Base-by-base conservation (phyloP, 768 basidiomycete species). In the Chalciporus pseudorubinellus region DNA sequence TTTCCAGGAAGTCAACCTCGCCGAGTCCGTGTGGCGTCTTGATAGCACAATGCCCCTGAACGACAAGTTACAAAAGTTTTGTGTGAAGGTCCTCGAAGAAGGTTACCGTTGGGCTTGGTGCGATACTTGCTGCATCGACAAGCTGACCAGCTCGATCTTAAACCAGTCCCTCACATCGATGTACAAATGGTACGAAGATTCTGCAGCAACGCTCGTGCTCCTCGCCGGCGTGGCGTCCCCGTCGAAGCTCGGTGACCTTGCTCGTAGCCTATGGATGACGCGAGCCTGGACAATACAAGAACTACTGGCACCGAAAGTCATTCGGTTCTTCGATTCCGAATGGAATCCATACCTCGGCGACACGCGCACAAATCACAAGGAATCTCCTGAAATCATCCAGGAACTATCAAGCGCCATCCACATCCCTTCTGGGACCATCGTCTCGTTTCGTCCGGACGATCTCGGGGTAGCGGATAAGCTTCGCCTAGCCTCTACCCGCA, bases 91-190 rank as follows among this genome's bases (percentile, higher is more conserved):
- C 44, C 47, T 40, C 2, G 39, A 46, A 3, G 46, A 54, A 2
- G 52, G 52, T 8, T 50, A 56, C 24, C 52, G 52, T 9, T 56
- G 55, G 55, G 52, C 52, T 16, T 56, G 55, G 55, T 50, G 48
- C 16, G 52, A 54, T 13, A 56, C 55, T 4, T 56, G 55, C 40
- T 41, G 40, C 12, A 41, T 41, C 22, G 40, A 41, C 40, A 41
- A 41, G 21, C 13, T 14, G 13, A 22, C 14, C 20, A 24, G n/a
- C 20, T 16, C 40, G 16, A 36, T 36, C 55, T 38, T 42, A 59
- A 36, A 36, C 34, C 34, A n/a, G 9, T 36, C 34, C 14, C 4
- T 36, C 34, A 36, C 34, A 6, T 36, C 34, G 3, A 36, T 36
- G 34, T 36, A 36, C 16, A 34, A 34, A n/a, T 34, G 33, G 33